phyloP scores from a whole-genome alignment of 1,284 basidiomycete genomes.

The Anthracocystis walkeri region DNA sequence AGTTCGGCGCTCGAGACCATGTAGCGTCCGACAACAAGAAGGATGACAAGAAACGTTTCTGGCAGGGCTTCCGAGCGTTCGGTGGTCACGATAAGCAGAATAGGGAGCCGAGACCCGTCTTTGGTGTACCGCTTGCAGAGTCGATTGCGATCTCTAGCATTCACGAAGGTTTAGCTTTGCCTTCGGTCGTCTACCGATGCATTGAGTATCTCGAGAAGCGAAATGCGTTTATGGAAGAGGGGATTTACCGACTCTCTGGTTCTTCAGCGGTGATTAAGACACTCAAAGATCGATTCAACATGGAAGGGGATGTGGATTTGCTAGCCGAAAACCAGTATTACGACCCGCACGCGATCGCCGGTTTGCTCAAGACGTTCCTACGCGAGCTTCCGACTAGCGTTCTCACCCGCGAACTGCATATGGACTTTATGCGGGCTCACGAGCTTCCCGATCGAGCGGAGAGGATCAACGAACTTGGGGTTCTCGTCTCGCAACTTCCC shows the following conservation, averaged over 20 bases:
- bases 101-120: conserved; percentile 74
- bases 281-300: conserved; percentile 91
- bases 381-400: conserved; percentile 64
- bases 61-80: conserved; percentile 59
- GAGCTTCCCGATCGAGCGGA: conserved; percentile 89
- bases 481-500: conserved; percentile 86
- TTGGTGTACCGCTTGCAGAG: conserved; percentile 88
- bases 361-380: conserved; percentile 66
- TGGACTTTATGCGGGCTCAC: conserved; percentile 64
- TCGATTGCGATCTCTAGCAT: conserved; percentile 89
- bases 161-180: conserved; percentile 78
- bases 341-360: conserved; percentile 66
- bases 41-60: conserved; percentile 67
- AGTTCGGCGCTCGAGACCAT: conserved; percentile 74
- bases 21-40: conserved; percentile 28
- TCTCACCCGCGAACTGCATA: conserved; percentile 61
- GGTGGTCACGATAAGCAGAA: conserved; percentile 44
- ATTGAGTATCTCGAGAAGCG: conserved; percentile 75
- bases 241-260: conserved; percentile 85
- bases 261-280: conserved; percentile 85
- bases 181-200: conserved; percentile 92
- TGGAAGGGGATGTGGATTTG: conserved; percentile 71
- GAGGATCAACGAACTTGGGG: conserved; percentile 85
- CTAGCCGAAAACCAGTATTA: conserved; percentile 54
- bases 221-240: conserved; percentile 93